Evolutionary conservation across 2,329 filamentous ascomycete genomes (phyloP).

Genomic region (Exophiala bonariae): DNA sequence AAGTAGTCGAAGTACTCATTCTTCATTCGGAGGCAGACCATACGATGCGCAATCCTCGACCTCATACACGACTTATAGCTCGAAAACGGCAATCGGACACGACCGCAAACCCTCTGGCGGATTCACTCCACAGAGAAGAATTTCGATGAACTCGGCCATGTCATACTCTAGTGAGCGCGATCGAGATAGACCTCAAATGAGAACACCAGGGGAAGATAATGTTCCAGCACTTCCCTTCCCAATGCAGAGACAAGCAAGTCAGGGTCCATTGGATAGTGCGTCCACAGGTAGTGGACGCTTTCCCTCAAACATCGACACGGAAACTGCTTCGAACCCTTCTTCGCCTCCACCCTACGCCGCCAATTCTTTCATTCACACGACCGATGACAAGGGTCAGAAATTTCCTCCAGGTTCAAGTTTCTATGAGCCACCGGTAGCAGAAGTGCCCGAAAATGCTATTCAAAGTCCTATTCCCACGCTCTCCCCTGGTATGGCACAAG

Average conservation of each 20-base stretch:
- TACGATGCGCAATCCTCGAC: slow-evolving; percentile 15
- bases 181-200: slow-evolving; percentile 8
- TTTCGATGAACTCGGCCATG: slow-evolving; percentile 23
- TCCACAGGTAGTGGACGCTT: not conserved
- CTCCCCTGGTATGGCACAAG: not conserved
- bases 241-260: slow-evolving; percentile 11
- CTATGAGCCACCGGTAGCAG: slow-evolving; percentile 10
- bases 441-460: not conserved
- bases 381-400: slow-evolving; percentile 18
- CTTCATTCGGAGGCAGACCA: slow-evolving; percentile 12
- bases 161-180: slow-evolving; percentile 17
- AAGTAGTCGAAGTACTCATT: slow-evolving; percentile 22
- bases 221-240: slow-evolving; percentile 11
- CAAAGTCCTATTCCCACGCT: slow-evolving; percentile 1
- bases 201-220: slow-evolving; percentile 15
- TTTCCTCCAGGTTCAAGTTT: slow-evolving; percentile 16
- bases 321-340: not conserved
- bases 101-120: slow-evolving; percentile 13
- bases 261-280: not conserved
- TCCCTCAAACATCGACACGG: not conserved
- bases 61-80: slow-evolving; percentile 19
- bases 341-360: slow-evolving; percentile 1
- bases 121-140: slow-evolving; percentile 14
- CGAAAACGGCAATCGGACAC: slow-evolving; percentile 13
- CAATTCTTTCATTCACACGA: not conserved